A percentile compares a stretch with the other conserved stretches of the same genome.
phyloP scores from a whole-genome alignment of 768 basidiomycete species.

The Roridomyces roridus region DNA sequence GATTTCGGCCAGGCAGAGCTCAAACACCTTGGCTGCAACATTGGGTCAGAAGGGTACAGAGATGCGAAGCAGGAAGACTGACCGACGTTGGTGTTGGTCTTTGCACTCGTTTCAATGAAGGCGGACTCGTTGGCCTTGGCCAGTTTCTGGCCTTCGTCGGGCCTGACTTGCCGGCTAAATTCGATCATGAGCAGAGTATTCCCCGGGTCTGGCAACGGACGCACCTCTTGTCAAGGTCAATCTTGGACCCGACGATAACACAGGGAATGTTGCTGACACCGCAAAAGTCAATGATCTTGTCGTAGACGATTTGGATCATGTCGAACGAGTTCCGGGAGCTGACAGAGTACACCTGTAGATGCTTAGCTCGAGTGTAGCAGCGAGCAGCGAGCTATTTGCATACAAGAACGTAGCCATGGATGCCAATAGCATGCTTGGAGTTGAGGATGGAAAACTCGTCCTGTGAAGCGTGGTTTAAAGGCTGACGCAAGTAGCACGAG shows the following conservation, averaged over 20 bases:
- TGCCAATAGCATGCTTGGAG: conserved; percentile 94
- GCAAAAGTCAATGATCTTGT: conserved; percentile 92
- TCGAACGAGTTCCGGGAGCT: conserved; percentile 91
- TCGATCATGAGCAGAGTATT: conserved; percentile 32
- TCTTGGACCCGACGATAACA: conserved; percentile 94
- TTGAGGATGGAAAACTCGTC: conserved; percentile 97
- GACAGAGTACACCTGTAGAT: conserved; percentile 75
- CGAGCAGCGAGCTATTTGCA: not conserved
- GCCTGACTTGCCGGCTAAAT: conserved; percentile 72
- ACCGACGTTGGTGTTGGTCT: conserved; percentile 89
- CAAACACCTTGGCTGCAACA: conserved; percentile 78
- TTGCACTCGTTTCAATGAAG: conserved; percentile 92
- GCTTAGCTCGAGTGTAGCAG: not conserved
- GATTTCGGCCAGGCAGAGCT: conserved; percentile 83
- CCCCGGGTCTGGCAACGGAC: conserved; percentile 29
- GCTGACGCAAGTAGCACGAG: not conserved
- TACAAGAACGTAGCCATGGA: conserved; percentile 93
- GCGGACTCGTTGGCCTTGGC: conserved; percentile 77
- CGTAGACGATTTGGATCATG: conserved; percentile 92
- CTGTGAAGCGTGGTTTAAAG: conserved; percentile 42
- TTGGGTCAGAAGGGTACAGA: conserved; percentile 1
- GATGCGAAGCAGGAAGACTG: conserved; percentile 41
- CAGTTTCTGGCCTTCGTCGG: conserved; percentile 74
- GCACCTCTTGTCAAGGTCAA: conserved; percentile 80
- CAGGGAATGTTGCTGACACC: conserved; percentile 88